Evolutionary conservation across 305 asterid genomes (phyloP), one percentile per base, ranked within the genome.

Genomic region (Fraxinus velutina): DNA sequence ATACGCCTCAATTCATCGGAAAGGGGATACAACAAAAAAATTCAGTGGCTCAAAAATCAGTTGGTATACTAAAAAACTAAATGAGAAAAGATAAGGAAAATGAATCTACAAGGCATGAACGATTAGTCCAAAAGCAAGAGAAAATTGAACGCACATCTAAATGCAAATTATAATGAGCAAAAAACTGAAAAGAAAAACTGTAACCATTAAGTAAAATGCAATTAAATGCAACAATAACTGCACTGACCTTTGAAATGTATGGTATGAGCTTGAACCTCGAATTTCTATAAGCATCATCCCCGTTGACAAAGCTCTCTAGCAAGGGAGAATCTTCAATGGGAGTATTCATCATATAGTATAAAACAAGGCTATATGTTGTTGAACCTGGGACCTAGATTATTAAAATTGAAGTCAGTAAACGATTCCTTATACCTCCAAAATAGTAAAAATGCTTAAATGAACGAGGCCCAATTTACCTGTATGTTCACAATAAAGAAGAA

Each of bases 191-290:
- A 77, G 39, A 75, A 39, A 29, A 29, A 78, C 52, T 84, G 1
- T 22, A 62, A 75, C 70, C 47, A 75, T 52, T 15, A 8, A 29
- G 55, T 52, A 60, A 30, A 34, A 76, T 24, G 78, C 22, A 47
- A 55, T 29, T 55, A 37, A 17, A 78, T 70, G 68, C 76, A 80
- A 62, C 19, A 78, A 37, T 78, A 64, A 71, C 57, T 85, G 17
- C 75, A 57, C 90, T 66, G 78, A 93, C 99, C 97, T 92, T 89
- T 3, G 98, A 93, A 85, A 95, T 93, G 82, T 90, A 93, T 50
- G 99, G 99, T 84, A 95, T 95, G 87, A 95, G 98, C 84, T 95
- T 95, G 95, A 95, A 95, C 94, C 97, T 93, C 6, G 99, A 92
- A 88, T 95, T 93, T 88, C 99, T 87, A 79, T 85, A 92, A 79